Evolutionary conservation across 2,329 filamentous ascomycete genomes (phyloP), one percentile per base, ranked within the genome.

Genomic region (Chrysoporthe austroafricana): DNA sequence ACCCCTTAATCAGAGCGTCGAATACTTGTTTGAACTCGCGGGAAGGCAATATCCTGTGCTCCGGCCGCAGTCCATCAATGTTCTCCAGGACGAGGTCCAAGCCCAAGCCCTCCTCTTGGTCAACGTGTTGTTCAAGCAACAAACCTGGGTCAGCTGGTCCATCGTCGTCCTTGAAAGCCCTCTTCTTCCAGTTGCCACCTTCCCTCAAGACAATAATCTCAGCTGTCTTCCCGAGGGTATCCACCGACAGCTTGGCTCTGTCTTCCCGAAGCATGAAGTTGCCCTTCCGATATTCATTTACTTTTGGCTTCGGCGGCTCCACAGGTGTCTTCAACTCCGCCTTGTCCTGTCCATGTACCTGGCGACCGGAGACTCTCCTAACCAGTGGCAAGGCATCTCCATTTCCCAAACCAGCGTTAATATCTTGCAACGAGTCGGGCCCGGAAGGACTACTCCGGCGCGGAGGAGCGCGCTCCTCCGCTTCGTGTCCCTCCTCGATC

Each of bases 41-140:
- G 44, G 75, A 72, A 1, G 77, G 72, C 4, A 88, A 66, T 9
- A 79, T 72, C 1, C 69, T 77, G 34, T 78, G 78, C 6, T 79
- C 77, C 1, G 86, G 86, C 48, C 79, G 79, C 44, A 88, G 72
- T 65, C 81, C 81, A 43, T 86, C 77, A 21, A 89, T 82, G 67
- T 85, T 83, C 3, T 75, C 73, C 61, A 78, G 73, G 1, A 82
- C 75, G 54, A 85, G 81, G 21, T 79, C 74, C 2, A 62, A 2
- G 14, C 64, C 60, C 43, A 50, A n/a, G 18, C 76, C 73, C 3
- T 70, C 70, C 2, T 69, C 71, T 42, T 77, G 72, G 11, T 73
- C 71, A 11, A 65, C 18, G 11, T 54, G 32, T 14, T 70, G 68
- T 62, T 60, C 62, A 1, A 68, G 8, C 5, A 11, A 52, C 34